Percentiles rank a stretch among this genome's conserved stretches.
Conservation (phyloP, 768 basidiomycete species). For the Cyathus striatus region DNA sequence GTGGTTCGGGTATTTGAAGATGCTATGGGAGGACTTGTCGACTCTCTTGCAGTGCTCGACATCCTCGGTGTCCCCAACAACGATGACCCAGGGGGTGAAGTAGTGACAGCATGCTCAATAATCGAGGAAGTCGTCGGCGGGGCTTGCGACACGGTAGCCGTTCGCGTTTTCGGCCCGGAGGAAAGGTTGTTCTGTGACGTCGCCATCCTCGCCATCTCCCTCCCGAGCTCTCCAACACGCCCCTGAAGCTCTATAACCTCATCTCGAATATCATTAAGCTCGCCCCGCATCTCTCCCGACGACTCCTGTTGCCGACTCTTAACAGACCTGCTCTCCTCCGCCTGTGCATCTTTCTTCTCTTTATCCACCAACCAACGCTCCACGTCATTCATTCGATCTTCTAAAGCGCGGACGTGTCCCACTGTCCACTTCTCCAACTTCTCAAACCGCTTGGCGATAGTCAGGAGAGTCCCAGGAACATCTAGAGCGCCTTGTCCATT, state of each 20-base stretch:
- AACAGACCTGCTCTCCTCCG: slow-evolving; percentile 8
- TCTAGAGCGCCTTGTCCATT: slow-evolving; percentile 68
- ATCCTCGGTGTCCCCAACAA: slow-evolving; percentile 25
- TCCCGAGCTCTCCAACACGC: slow-evolving; percentile 67
- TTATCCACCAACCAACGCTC: slow-evolving; percentile 86
- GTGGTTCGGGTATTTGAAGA: slow-evolving; percentile 33
- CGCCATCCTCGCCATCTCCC: slow-evolving; percentile 74
- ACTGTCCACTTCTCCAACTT: slow-evolving; percentile 90
- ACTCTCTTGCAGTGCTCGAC: slow-evolving; percentile 49
- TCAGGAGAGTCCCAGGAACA: slow-evolving; percentile 66
- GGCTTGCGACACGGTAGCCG: slow-evolving; percentile 37
- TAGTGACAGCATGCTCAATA: slow-evolving; percentile 21
- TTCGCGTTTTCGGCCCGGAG: slow-evolving; percentile 42
- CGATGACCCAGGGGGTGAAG: slow-evolving; percentile 18
- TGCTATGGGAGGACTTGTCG: slow-evolving; percentile 59
- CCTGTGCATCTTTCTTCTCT: slow-evolving; percentile 49
- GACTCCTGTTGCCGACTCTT: slow-evolving; percentile 10
- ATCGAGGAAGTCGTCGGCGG: slow-evolving; percentile 46
- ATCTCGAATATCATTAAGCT: slow-evolving; percentile 55
- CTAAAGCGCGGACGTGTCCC: slow-evolving; percentile 82
- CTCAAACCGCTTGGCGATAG: slow-evolving; percentile 77
- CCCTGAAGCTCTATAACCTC: slow-evolving; percentile 72
- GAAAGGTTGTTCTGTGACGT: slow-evolving; percentile 47
- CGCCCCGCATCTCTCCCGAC: slow-evolving; percentile 24
- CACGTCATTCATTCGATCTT: slow-evolving; percentile 90